phyloP scores from a whole-genome alignment of 805 yeast species.

The Jamesozyma spencerorum region DNA sequence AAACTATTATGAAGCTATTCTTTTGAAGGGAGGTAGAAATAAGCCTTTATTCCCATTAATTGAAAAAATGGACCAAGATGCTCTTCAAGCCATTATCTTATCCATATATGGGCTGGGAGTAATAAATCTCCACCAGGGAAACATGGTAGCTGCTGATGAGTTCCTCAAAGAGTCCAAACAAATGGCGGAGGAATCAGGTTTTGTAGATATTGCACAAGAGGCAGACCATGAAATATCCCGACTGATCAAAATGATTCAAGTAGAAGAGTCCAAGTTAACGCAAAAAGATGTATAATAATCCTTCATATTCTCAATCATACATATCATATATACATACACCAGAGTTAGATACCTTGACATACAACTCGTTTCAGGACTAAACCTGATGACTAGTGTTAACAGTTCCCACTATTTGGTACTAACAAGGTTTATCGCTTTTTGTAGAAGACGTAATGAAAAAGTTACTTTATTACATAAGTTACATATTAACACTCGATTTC shows the following conservation, averaged over 20 bases:
- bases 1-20: slow-evolving; percentile 36
- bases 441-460: too few species aligned
- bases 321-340: not conserved
- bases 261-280: too few species aligned
- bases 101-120: slow-evolving; percentile 80
- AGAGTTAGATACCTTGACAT: too few species aligned
- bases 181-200: slow-evolving; percentile 54
- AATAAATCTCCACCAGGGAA: slow-evolving; percentile 47
- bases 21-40: slow-evolving; percentile 11
- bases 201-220: slow-evolving; percentile 46
- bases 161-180: slow-evolving; percentile 55
- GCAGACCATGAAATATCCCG: slow-evolving; percentile 49
- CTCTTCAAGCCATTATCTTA: slow-evolving; percentile 58
- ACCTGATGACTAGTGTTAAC: too few species aligned
- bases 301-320: not conserved
- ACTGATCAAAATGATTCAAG: slow-evolving; percentile 35
- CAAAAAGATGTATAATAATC: too few species aligned
- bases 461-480: too few species aligned
- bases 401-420: not conserved
- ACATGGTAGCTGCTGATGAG: slow-evolving; percentile 45
- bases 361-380: too few species aligned
- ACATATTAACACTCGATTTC: too few species aligned
- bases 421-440: slow-evolving; percentile 1
- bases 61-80: slow-evolving; percentile 27
- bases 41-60: slow-evolving; percentile 2